Evolutionary conservation across 148 eudicot species (phyloP), one percentile per base, ranked within the genome.

Genomic region (Amaranthus hypochondriacus): DNA sequence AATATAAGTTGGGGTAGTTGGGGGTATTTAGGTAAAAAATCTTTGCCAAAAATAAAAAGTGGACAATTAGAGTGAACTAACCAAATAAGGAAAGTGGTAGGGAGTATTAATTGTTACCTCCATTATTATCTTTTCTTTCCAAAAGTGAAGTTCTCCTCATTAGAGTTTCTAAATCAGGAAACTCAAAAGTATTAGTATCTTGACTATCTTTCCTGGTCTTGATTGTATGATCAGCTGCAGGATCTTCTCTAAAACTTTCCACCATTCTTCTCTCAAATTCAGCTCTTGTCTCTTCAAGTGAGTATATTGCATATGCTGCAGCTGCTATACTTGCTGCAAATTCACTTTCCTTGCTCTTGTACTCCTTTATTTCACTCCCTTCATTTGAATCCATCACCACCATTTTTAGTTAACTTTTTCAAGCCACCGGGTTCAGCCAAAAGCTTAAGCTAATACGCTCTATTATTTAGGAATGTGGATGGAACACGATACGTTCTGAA

Each of bases 291-390:
- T 88, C 90, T 54, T 92, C 89, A 3, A 83, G 58, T 56, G 90
- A 86, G 68, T 86, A 76, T 62, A 93, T 75, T 47, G 93, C 91
- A 80, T 82, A 83, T 42, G 96, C 87, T 58, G 96, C 85, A 51
- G 98, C 98, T 53, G 98, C 98, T 52, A 90, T 66, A 66, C 90
- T 86, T 6, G 88, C 78, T 39, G 83, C 90, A 52, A 77, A 86
- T 18, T 89, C 90, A 12, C 73, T 56, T 39, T 86, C 90, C 44
- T 75, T 64, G 10, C 12, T 59, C 5, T 79, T 74, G 62, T 52
- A 55, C 4, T 48, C 56, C 73, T 69, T 48, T 56, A 49, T 62
- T 42, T 4, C 48, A 5, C 55, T 54, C 48, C 55, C 70, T 74
- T 69, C 66, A 62, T 28, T 28, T 2, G 39, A 2, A 28, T 28